A percentile compares a stretch with the other conserved stretches of the same genome.
These are phyloP conservation scores for Aspergillus pseudoviridinutans DNA, from an alignment of 2,329 filamentous ascomycete species.

Conservation along the genomic window DNA sequence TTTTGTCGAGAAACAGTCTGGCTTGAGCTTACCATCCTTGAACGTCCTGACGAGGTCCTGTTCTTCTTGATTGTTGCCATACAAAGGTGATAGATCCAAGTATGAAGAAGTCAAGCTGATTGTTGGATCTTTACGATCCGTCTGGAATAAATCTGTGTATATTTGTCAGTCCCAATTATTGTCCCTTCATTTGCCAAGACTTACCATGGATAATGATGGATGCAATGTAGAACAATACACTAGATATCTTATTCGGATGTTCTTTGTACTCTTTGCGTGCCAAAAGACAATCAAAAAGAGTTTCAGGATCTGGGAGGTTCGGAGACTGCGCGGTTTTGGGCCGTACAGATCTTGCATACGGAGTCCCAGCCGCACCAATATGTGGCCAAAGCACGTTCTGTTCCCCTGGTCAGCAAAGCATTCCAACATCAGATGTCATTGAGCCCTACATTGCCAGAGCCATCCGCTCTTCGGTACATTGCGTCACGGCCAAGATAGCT, in stretches of 20 bases:
- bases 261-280: slow-evolving; percentile 58
- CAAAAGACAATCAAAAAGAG: slow-evolving; percentile 66
- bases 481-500: slow-evolving; percentile 38
- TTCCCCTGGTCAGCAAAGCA: slow-evolving; percentile 36
- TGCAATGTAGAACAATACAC: slow-evolving; percentile 70
- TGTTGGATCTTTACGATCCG: slow-evolving; percentile 59
- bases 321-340: slow-evolving; percentile 55
- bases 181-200: neutral
- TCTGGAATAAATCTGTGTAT: slow-evolving; percentile 59
- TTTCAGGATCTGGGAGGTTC: slow-evolving; percentile 60
- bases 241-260: slow-evolving; percentile 69
- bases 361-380: slow-evolving; percentile 61
- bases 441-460: slow-evolving; percentile 37
- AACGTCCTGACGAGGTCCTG: slow-evolving; percentile 61
- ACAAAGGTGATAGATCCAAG: slow-evolving; percentile 68
- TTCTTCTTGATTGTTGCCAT: slow-evolving; percentile 62
- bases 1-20: slow-evolving; percentile 65
- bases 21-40: slow-evolving; percentile 65
- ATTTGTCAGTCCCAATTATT: slow-evolving; percentile 13
- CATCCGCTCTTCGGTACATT: slow-evolving; percentile 33
- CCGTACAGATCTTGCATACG: slow-evolving; percentile 65
- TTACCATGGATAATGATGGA: slow-evolving; percentile 60
- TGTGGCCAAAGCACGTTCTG: slow-evolving; percentile 61
- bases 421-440: slow-evolving; percentile 9
- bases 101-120: slow-evolving; percentile 69